Base-by-base conservation (phyloP, 768 basidiomycete species). In the Xanthoconium stramineum region DNA sequence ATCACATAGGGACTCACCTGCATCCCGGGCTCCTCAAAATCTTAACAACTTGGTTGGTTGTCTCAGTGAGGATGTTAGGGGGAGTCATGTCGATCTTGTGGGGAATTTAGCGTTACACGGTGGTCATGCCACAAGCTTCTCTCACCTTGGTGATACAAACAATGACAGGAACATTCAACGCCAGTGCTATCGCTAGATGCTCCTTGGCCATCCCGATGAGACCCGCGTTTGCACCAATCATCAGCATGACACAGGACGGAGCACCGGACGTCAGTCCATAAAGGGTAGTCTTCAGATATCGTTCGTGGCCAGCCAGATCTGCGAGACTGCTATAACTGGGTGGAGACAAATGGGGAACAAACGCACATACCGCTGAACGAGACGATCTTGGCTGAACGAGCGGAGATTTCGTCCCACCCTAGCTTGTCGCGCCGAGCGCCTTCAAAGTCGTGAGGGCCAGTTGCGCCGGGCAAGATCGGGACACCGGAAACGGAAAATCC, bases 281-380 rank as follows among this genome's bases (percentile, higher is more conserved):
- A 47, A 98, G 74, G 5, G 96, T 98, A 0, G 96, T 98, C 76
- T 91, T 91, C 47, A 91, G 72, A 71, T 89, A 97, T 72, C 88
- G 80, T 74, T 98, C 96, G 65, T 98, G 97, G 2, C 97, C 97
- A 40, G 97, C 97, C 38, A 99, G 76, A 72, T 98, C 96, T 91
- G 45, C 29, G 6, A 33, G 47, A 36, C n/a, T n/a, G 13, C 20
- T 40, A 15, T 33, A n/a, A 35, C 32, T 50, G 9, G n/a, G 40
- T 32, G 19, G 28, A 28, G 37, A 47, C 9, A 36, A 50, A 40
- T 6, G 20, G 35, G 29, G 24, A 38, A 19, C 28, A 49, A 20
- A 56, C 37, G 7, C 29, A 64, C 72, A 45, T 58, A 87, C 90
- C 91, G 61, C 91, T 95, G 70, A 98, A 99, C 24, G 90, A 91